phyloP scores from a whole-genome alignment of 2,329 filamentous ascomycete genomes.

The Talaromyces amestolkiae region DNA sequence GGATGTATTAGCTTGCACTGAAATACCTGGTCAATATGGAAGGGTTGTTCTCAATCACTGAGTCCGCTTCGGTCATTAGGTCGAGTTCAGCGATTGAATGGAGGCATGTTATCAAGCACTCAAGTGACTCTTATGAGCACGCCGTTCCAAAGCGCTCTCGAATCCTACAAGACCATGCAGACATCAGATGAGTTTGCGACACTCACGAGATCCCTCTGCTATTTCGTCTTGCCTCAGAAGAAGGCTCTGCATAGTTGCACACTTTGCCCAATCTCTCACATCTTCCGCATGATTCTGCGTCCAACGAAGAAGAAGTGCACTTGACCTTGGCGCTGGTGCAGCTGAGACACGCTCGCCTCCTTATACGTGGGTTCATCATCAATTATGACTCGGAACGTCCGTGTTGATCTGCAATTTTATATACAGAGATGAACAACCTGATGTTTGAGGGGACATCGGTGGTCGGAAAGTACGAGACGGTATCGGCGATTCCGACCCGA shows the following conservation, averaged over 20 bases:
- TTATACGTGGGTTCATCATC: neutral
- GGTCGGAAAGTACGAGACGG: neutral
- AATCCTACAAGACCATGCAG: too few species aligned
- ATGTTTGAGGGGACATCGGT: neutral
- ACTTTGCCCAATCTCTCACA: conserved; percentile 4
- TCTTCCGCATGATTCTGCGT: conserved; percentile 2
- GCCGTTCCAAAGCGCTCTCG: too few species aligned
- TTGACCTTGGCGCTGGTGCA: neutral
- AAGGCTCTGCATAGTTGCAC: neutral
- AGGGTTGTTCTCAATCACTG: neutral
- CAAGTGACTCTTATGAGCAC: neutral
- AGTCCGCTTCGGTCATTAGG: neutral
- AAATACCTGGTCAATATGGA: neutral
- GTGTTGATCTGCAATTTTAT: neutral
- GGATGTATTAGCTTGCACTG: neutral
- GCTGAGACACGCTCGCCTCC: neutral
- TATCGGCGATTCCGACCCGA: neutral
- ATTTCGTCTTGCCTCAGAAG: neutral
- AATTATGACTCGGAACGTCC: neutral
- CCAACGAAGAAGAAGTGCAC: neutral
- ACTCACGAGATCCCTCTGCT: neutral
- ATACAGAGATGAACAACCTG: neutral
- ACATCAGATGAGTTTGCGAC: neutral
- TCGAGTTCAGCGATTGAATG: neutral
- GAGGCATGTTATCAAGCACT: neutral